Evolutionary conservation across 768 basidiomycete species (phyloP), one percentile per base, ranked within the genome.

Genomic region (Terana coerulea): DNA sequence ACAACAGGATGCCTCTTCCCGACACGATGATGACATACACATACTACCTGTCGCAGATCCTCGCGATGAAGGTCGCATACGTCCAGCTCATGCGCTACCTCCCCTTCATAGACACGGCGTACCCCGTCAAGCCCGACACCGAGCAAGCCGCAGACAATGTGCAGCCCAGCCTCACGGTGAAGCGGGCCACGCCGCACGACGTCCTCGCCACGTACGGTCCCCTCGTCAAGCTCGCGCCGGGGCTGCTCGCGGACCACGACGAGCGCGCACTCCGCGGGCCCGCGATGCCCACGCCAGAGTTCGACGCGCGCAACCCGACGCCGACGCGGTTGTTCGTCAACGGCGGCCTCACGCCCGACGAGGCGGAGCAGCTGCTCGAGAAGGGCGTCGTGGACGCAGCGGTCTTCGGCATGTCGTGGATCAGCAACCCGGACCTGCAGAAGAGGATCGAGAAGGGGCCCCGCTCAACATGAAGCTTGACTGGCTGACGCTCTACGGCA

Each of bases 401-500:
- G 2, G 51, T 47, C 3, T 52, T 52, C 28, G 51, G 51, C 12
- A 22, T 29, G 15, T 22, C 30, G n/a, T 52, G 51, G 51, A 36
- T 52, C 44, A n/a, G 12, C 3, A 52, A 52, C 40, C 51, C 51
- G 4, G 51, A 52, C 21, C 37, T 46, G 3, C 51, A 52, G 51
- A 37, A 47, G 17, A 7, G 51, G 11, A n/a, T 52, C 19, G 51
- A 46, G 51, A 26, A 25, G 15, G 51, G 51, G 2, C 11, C 47
- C 14, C 44, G 11, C n/a, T 52, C 15, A 46, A 47, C 36, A 19
- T n/a, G 31, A 15, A 46, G 15, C 19, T 25, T 2, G 51, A 52
- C n/a, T 28, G 30, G 19, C 37, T 14, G 35, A 52, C 51, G 24
- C 40, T 52, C 44, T 47, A 52, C 29, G 24, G 15, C 7, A 25